Base-by-base conservation (phyloP, 345 rosid species). In the Rubroshorea leprosula region DNA sequence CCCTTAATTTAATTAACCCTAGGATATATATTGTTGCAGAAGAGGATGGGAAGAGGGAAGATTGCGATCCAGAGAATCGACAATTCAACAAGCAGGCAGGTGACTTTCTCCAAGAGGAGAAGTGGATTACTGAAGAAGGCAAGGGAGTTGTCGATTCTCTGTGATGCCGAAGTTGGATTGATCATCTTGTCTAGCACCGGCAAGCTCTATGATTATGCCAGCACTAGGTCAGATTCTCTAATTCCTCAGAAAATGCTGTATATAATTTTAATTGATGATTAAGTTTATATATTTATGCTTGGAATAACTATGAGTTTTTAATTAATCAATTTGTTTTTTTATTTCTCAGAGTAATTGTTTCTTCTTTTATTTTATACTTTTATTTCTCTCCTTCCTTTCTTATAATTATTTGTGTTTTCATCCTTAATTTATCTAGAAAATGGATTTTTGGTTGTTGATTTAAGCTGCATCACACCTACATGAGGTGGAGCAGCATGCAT, bases 51-150 rank as follows among this genome's bases (percentile, higher is more conserved):
- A 25, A 77, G 88, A 39, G 88, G 88, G 13, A 82, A 82, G 75
- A 79, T 79, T 54, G 73, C 51, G 62, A 77, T 82, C 18, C 59
- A 68, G 10, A 73, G 88, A 70, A 79, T 82, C 27, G 88, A 82
- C 18, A 76, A 82, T 54, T 64, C 84, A 23, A 75, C 88, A 0
- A 80, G 74, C 26, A 67, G 88, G 54, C 88, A 82, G 54, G 84
- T 85, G 39, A 85, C 93, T 19, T 85, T 85, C 67, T 83, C 94
- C 7, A 86, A 86, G 70, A 79, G 94, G 65, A 77, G 87, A 71
- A 78, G 47, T 65, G 94, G 94, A 8, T 72, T 86, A 69, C 29
- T 81, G 79, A 57, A 57, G 61, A 57, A 43, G 26, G 61, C 50
- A 1, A 25, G 23, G 0, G 61, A 57, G 38, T 10, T 57, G 17